Conservation (phyloP, 768 basidiomycete genomes). For the Rhizopogon salebrosus region DNA sequence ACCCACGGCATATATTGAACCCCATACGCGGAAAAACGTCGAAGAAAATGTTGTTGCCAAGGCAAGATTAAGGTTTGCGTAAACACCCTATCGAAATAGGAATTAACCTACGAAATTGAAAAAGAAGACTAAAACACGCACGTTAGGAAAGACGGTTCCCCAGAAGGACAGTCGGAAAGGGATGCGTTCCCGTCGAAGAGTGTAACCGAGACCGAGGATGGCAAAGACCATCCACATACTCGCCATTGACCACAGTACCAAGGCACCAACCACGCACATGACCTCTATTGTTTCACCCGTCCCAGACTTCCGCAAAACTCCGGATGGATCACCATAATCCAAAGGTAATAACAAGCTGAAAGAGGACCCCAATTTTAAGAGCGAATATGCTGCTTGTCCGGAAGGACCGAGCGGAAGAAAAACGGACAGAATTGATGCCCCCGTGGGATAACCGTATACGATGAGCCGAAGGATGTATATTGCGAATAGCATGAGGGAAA, state of each 20-base stretch:
- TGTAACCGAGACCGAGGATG: constrained; percentile 41
- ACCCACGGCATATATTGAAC: constrained; percentile 46
- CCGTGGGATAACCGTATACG: constrained; percentile 47
- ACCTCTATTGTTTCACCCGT: constrained; percentile 39
- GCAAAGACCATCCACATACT: constrained; percentile 61
- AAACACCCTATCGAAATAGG: constrained; percentile 44
- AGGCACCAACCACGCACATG: constrained; percentile 41
- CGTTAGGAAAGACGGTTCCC: constrained; percentile 72
- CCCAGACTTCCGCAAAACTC: constrained; percentile 28
- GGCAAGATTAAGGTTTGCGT: constrained; percentile 57
- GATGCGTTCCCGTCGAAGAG: constrained; percentile 35
- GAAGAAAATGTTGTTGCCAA: constrained; percentile 48
- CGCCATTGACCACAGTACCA: constrained; percentile 57
- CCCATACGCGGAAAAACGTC: constrained; percentile 50
- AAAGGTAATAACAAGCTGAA: constrained; percentile 35
- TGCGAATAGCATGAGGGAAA: constrained; percentile 64
- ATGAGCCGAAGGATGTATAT: constrained; percentile 59
- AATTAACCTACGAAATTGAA: not conserved
- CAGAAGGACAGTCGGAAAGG: constrained; percentile 57
- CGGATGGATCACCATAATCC: constrained; percentile 23
- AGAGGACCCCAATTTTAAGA: constrained; percentile 51
- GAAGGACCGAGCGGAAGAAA: constrained; percentile 76
- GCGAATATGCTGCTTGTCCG: constrained; percentile 59
- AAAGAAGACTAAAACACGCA: constrained; percentile 22
- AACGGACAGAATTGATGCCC: constrained; percentile 44